Percentiles rank a stretch among this genome's conserved stretches.
These are phyloP conservation scores for Capronia epimyces DNA, from an alignment of 2,329 filamentous ascomycete species.

Conservation along the genomic window DNA sequence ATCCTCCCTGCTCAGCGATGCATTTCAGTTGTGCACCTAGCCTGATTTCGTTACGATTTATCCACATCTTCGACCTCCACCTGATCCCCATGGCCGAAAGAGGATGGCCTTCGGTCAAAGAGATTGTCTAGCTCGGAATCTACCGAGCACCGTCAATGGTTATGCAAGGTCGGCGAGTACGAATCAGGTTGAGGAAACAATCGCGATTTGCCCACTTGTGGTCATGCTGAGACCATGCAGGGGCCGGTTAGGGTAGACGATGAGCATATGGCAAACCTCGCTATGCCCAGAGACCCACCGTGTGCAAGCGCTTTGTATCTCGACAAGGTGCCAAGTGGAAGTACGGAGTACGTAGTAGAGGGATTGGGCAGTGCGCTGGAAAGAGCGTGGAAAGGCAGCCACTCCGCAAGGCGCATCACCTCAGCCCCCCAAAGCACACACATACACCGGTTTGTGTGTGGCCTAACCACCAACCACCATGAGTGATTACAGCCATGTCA, in stretches of 20 bases:
- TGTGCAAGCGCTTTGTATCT: not conserved
- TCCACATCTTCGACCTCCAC: not conserved
- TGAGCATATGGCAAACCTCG: not conserved
- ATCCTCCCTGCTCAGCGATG: not conserved
- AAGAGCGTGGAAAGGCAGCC: not conserved
- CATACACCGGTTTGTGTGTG: constrained; percentile 6
- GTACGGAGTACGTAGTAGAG: not conserved
- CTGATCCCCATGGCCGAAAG: constrained; percentile 7
- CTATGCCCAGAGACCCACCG: not conserved
- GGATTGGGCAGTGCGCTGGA: not conserved
- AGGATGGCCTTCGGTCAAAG: constrained; percentile 1
- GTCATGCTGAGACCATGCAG: constrained; percentile 13
- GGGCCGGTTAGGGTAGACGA: not conserved
- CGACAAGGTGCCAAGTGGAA: not conserved
- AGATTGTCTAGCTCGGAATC: not conserved
- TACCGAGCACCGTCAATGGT: not conserved
- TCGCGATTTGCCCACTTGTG: not conserved
- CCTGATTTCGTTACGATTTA: not conserved
- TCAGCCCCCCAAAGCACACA: not conserved
- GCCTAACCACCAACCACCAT: not conserved
- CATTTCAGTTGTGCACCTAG: too few species aligned
- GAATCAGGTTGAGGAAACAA: not conserved
- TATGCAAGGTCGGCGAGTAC: not conserved
- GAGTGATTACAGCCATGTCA: not conserved
- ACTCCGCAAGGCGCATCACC: not conserved